phyloP scores from a whole-genome alignment of 495 filamentous ascomycete species.

The Tuber magnatum region DNA sequence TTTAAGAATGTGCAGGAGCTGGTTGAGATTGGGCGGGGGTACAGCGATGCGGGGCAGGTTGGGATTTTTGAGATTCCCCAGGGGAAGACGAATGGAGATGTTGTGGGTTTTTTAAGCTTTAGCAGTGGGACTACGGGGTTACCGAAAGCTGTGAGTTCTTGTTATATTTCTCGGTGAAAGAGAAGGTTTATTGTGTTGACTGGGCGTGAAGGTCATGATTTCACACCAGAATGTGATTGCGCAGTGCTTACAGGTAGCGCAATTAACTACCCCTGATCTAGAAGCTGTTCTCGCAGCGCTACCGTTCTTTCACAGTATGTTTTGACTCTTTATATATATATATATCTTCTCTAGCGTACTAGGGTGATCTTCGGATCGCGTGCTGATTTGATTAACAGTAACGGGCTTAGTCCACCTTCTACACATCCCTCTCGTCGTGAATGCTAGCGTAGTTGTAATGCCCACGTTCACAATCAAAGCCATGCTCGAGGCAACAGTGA shows the following conservation, averaged over 20 bases:
- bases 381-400: constrained; percentile 39
- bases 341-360: constrained; percentile 15
- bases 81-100: constrained; percentile 50
- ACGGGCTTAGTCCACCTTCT: constrained; percentile 54
- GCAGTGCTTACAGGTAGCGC: too few species aligned
- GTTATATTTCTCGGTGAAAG: too few species aligned
- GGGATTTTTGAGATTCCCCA: constrained; percentile 45
- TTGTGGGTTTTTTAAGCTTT: constrained; percentile 44
- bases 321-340: neutral
- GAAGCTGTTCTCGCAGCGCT: too few species aligned
- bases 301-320: constrained; percentile 41
- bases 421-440: constrained; percentile 53
- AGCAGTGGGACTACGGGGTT: constrained; percentile 51
- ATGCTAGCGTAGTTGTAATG: constrained; percentile 52
- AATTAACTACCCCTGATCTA: too few species aligned
- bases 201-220: too few species aligned
- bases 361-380: constrained; percentile 17
- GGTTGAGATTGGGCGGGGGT: constrained; percentile 44
- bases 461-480: constrained; percentile 52
- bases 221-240: too few species aligned
- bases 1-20: constrained; percentile 50
- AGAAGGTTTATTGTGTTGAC: too few species aligned
- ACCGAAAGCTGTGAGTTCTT: constrained; percentile 47
- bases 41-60: constrained; percentile 41
- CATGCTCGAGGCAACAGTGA: constrained; percentile 51